phyloP scores from a whole-genome alignment of 2,329 filamentous ascomycete genomes.

The Cladosporium halotolerans region DNA sequence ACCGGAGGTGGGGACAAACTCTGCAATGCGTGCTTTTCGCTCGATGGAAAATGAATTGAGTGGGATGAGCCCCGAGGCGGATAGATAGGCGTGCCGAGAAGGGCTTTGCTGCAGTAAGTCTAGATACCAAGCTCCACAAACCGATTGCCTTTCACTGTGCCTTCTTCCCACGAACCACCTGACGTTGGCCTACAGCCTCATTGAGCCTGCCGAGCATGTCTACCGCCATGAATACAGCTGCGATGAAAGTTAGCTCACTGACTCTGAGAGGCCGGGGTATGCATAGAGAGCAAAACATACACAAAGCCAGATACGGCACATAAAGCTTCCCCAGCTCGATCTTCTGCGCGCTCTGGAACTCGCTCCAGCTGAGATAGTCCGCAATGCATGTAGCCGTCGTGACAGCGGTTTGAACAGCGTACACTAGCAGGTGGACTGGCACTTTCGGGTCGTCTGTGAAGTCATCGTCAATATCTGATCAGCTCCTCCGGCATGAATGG shows the following conservation, averaged over 20 bases:
- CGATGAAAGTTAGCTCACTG: neutral
- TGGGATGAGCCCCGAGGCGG: too few relatives aligned
- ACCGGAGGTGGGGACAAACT: too few relatives aligned
- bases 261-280: neutral
- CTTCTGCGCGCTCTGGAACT: conserved; percentile 42
- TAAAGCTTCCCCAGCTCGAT: conserved; percentile 47
- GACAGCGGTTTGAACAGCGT: conserved; percentile 52
- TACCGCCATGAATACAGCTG: conserved; percentile 37
- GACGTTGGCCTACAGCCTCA: neutral
- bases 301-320: conserved; percentile 50
- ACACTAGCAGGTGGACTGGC: conserved; percentile 55
- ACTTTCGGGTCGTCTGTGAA: conserved; percentile 49
- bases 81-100: too few relatives aligned
- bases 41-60: too few relatives aligned
- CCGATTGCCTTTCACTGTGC: neutral
- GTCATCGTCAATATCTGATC: neutral
- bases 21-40: too few relatives aligned
- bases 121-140: too few relatives aligned
- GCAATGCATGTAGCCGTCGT: conserved; percentile 59
- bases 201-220: conserved; percentile 31
- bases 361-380: conserved; percentile 54
- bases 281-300: conserved; percentile 28
- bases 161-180: neutral
- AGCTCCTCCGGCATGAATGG: neutral
- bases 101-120: too few relatives aligned